Base-by-base conservation (phyloP, 306 rosid species). In the Sindora glabra region DNA sequence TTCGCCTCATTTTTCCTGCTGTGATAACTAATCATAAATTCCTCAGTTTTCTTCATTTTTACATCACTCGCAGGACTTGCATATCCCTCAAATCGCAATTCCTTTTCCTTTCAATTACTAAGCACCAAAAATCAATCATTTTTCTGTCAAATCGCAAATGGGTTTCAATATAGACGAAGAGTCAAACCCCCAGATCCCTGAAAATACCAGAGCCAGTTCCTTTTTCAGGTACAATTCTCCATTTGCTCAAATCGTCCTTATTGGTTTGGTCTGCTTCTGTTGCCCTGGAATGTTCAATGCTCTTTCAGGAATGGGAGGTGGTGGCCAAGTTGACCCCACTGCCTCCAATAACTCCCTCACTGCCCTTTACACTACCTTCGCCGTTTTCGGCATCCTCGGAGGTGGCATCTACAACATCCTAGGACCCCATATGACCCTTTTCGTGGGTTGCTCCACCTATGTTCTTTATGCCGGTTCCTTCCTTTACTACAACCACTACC, bases 261-360 rank as follows among this genome's bases (percentile, higher is more conserved):
- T 86, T 1, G 99, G 99, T 0, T 5, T 89, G 0, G 96, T 92
- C 26, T 92, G 99, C 18, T 92, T 92, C 27, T 92, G 96, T 22
- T 92, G 99, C 40, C 99, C 99, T 1, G 96, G 99, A 3, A 92
- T 92, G 99, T 92, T 81, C 85, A 89, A 73, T 16, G 99, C 96
- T 18, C 89, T 92, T 24, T 71, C 89, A 1, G 96, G 99, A 25
- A 86, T 92, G 95, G 99, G 99, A 0, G 99, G 90, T 0, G 94
- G 95, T 0, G 99, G 99, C 14, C 99, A 92, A 50, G 74, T 89
- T 6, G 86, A 92, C 16, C 21, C 79, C 10, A 74, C 88, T 0
- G 99, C 85, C 11, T 72, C 94, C 19, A 82, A 92, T 80, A 92
- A 92, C 57, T 68, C 99, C 63, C 62, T 68, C 65, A 92, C 99